Evolutionary conservation across 78 protist species (phyloP).

Genomic region (Corallochytrium limacisporum): DNA sequence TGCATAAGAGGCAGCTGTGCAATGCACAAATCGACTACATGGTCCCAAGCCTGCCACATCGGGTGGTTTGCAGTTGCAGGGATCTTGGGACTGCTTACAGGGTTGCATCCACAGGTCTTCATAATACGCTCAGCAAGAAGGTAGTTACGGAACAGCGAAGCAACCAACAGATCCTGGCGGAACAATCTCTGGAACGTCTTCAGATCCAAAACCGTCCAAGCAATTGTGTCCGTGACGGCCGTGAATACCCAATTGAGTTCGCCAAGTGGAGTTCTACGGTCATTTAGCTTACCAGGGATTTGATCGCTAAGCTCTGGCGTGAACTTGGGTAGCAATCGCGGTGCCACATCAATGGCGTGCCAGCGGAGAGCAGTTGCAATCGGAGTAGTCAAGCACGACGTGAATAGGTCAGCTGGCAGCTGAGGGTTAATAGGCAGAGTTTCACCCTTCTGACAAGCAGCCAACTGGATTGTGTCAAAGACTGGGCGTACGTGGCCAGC

Average conservation of each 20-base stretch:
- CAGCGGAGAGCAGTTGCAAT: slow-evolving; percentile 73
- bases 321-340: too few relatives aligned
- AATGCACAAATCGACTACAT: slow-evolving; percentile 69
- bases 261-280: slow-evolving; percentile 80
- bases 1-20: slow-evolving; percentile 59
- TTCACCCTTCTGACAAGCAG: slow-evolving; percentile 81
- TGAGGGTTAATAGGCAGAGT: slow-evolving; percentile 77
- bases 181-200: slow-evolving; percentile 80
- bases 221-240: slow-evolving; percentile 97
- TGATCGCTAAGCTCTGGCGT: too few relatives aligned
- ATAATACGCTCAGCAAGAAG: slow-evolving; percentile 91
- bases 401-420: slow-evolving; percentile 92
- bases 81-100: slow-evolving; percentile 81
- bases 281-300: slow-evolving; percentile 54
- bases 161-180: slow-evolving; percentile 86
- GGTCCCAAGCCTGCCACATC: slow-evolving; percentile 86
- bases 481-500: neutral
- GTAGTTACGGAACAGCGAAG: slow-evolving; percentile 87
- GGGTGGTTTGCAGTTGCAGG: slow-evolving; percentile 67
- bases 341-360: slow-evolving; percentile 7
- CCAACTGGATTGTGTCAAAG: slow-evolving; percentile 63
- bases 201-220: slow-evolving; percentile 73
- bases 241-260: slow-evolving; percentile 96
- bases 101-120: slow-evolving; percentile 66
- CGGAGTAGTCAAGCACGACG: slow-evolving; percentile 96